Base-by-base conservation (phyloP, 208 protist species). In the Kentomonas sorsogonicus region DNA sequence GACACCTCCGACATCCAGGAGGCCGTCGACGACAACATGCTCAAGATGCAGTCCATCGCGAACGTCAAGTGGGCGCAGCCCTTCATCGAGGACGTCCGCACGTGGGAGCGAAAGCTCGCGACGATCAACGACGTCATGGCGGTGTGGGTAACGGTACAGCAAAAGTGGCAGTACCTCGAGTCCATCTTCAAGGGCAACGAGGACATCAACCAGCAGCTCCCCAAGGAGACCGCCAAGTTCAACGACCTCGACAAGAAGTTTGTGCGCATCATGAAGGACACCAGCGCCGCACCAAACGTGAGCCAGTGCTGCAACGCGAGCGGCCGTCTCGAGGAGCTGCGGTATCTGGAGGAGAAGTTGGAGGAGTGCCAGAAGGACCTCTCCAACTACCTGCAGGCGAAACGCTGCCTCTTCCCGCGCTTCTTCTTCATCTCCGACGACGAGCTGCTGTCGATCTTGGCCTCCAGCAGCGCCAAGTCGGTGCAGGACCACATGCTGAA, bases 401-500 rank as follows among this genome's bases (percentile, higher is more conserved):
- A 99, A 86, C 87, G 98, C 27, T 86, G 86, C 40, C 79, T 97
- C 15, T 99, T 99, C 72, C 96, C 97, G n/a, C 74, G 98, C 41
- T 99, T 99, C 76, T 99, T 98, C 82, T 99, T 99, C 75, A 99
- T 99, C 58, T 98, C 97, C 7, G 98, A 99, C 72, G 97, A 99
- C 69, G 98, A 99, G 72, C 78, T 99, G 20, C 88, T 99, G 13
- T 97, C 89, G 9, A 98, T 99, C 66, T 82, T 99, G 6, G 97
- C 97, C 58, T 90, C 88, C 11, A 93, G 87, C 69, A 93, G 97
- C 55, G 91, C 96, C 41, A 88, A 75, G 44, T 60, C 89, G 6
- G 95, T 99, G 43, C 97, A 99, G 79, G 89, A 99, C 69, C 97
- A 99, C 77, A 98, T 99, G 91, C 80, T 98, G 34, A 99, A 99